Conservation (phyloP, 805 yeast genomes). For the Blastobotrys attinorum region DNA sequence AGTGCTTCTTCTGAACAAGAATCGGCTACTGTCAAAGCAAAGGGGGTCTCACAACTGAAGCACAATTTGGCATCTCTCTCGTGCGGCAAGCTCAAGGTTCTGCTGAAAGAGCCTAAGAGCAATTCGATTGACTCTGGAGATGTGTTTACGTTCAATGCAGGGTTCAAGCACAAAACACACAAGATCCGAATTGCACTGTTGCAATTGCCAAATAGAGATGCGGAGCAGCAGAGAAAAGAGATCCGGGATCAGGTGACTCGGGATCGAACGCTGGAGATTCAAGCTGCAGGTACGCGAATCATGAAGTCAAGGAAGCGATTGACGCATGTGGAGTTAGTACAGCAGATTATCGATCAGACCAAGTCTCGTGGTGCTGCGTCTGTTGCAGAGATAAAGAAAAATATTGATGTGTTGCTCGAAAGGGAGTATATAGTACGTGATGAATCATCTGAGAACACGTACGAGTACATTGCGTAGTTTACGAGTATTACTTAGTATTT, state of each 20-base stretch:
- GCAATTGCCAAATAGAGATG: conserved; percentile 10
- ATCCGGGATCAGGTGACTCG: conserved; percentile 20
- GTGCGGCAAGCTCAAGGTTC: conserved; percentile 20
- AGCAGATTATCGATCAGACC: conserved; percentile 21
- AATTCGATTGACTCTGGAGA: conserved; percentile 17
- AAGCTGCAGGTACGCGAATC: conserved; percentile 27
- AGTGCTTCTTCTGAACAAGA: conserved; percentile 15
- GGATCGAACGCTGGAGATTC: conserved; percentile 28
- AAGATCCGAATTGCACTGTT: conserved; percentile 23
- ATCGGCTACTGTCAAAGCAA: too few relatives aligned
- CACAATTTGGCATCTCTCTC: conserved; percentile 23
- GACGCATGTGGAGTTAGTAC: conserved; percentile 23
- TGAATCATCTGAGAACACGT: conserved; percentile 7
- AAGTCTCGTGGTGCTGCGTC: conserved; percentile 25
- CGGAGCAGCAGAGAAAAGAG: conserved; percentile 19
- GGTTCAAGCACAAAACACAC: conserved; percentile 17
- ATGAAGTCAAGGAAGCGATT: conserved; percentile 24
- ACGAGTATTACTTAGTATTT: too few relatives aligned
- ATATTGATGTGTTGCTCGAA: conserved; percentile 24
- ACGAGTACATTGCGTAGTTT: too few relatives aligned
- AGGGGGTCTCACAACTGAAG: conserved; percentile 9
- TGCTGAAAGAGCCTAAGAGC: conserved; percentile 18
- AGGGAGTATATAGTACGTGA: conserved; percentile 22
- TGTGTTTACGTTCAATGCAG: conserved; percentile 19
- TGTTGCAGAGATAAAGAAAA: conserved; percentile 24